Base-by-base conservation (phyloP, 768 basidiomycete genomes). In the Suillus decipiens region DNA sequence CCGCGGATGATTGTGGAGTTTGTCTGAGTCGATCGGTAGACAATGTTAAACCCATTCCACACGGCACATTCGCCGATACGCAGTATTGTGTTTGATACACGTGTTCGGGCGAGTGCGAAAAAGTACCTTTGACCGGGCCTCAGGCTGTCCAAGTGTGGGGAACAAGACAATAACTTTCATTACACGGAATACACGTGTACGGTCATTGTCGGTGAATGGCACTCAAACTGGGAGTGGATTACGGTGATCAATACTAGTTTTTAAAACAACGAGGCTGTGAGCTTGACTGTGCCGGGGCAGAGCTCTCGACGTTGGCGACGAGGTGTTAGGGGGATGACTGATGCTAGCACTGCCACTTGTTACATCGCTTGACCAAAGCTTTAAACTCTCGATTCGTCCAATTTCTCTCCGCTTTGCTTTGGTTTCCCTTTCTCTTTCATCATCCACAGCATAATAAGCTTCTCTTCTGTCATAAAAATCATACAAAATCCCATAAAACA, bases 41-140 rank as follows among this genome's bases (percentile, higher is more conserved):
- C 91, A 64, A 82, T 86, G 80, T 61, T 97, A 76, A 99, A 97
- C 71, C 96, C 97, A n/a, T 99, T 99, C 78, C 93, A 98, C 69
- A 93, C 90, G 4, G 90, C 92, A 37, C 95, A 98, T 72, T 90
- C 87, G 45, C 77, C 82, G 53, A 94, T 99, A 68, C 84, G 88
- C 62, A 95, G 91, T 72, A 71, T 76, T 19, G 82, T 88, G 5
- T 99, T 99, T 78, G 96, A 99, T 73, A 80, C 80, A 6, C 84
- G 92, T 48, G 89, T 99, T 1, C 82, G 93, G 64, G 87, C 89
- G 22, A 91, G 89, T 76, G 97, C 96, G 59, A 92, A 89, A 78
- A 92, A 90, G 79, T 79, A 93, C 75, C 77, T 99, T 69, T 88
- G 68, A 68, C 39, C 56, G 5, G 15, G 17, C 54, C 47, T 28